Evolutionary conservation across 305 asterid species (phyloP).

Genomic region (Fraxinus paxiana): DNA sequence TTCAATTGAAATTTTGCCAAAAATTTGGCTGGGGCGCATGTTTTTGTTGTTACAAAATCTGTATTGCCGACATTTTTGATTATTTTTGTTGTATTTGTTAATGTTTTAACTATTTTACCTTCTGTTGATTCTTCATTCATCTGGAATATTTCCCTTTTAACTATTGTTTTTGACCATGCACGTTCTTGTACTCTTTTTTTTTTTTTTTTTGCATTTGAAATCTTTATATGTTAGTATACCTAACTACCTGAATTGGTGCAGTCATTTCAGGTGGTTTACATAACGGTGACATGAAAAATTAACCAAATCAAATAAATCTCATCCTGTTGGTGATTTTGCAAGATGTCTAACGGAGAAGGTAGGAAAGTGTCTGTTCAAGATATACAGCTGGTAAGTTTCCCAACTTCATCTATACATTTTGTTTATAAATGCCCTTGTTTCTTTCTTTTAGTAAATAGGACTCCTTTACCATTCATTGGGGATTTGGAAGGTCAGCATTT

Average conservation of each 20-base stretch:
- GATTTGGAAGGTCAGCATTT: not conserved
- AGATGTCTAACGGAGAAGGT: conserved; percentile 27
- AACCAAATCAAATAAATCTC: not conserved
- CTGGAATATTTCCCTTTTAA: not conserved
- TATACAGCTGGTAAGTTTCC: conserved; percentile 35
- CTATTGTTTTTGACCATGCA: not conserved
- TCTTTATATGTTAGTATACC: not conserved
- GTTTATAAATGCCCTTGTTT: not conserved
- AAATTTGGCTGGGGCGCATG: not conserved
- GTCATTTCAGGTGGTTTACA: not conserved
- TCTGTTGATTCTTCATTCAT: not conserved
- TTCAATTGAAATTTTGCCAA: not conserved
- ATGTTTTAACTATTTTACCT: not conserved
- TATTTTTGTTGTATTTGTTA: not conserved
- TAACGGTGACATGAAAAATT: not conserved
- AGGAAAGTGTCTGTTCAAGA: conserved; percentile 30
- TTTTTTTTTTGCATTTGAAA: not conserved
- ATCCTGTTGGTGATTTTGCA: not conserved
- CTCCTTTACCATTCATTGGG: not conserved
- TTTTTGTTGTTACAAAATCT: not conserved
- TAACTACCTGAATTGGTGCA: not conserved
- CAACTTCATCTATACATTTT: not conserved
- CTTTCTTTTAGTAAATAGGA: not conserved
- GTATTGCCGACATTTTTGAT: not conserved
- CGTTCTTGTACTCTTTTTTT: not conserved